Percentiles rank a stretch among this genome's conserved stretches.
These are phyloP conservation scores for Aphanomyces astaci DNA, from an alignment of 352 stramenopile species.

Conservation along the genomic window DNA sequence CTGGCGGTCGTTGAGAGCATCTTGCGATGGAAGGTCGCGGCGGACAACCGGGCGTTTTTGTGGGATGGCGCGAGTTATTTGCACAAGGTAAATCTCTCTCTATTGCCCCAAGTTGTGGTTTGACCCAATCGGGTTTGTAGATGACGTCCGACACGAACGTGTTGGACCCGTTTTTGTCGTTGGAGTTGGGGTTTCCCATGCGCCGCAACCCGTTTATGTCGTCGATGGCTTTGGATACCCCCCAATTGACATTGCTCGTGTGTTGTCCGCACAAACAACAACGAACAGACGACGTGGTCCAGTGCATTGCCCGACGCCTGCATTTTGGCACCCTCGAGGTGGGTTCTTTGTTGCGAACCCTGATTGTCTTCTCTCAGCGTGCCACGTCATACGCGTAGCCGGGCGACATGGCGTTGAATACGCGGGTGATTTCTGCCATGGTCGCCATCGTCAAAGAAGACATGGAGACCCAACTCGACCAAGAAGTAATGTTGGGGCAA, in stretches of 20 bases:
- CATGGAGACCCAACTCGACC: background rate
- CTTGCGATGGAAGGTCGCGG: background rate
- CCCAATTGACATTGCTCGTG: constrained; percentile 7
- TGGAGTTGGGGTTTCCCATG: background rate
- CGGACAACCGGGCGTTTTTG: background rate
- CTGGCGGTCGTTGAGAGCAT: constrained; percentile 21
- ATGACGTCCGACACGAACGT: constrained; percentile 11
- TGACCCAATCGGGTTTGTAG: background rate
- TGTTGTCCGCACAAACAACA: constrained; percentile 9
- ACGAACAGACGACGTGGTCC: constrained; percentile 1
- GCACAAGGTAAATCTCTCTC: constrained; percentile 15
- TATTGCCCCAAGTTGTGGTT: no score
- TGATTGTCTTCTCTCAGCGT: background rate
- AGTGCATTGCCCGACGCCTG: constrained; percentile 9
- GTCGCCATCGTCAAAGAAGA: constrained; percentile 20
- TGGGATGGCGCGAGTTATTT: constrained; percentile 20
- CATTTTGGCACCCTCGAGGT: background rate
- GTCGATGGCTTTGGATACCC: constrained; percentile 6
- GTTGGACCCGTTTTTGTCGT: background rate
- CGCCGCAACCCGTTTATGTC: constrained; percentile 16
- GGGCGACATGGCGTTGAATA: background rate
- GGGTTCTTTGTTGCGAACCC: background rate
- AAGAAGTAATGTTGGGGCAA: background rate
- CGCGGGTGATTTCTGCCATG: constrained; percentile 2
- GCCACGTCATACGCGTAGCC: background rate